A percentile compares a stretch with the other conserved stretches of the same genome.
Conservation (phyloP, 2,329 filamentous ascomycete species). For the Trichoderma afroharzianum region DNA sequence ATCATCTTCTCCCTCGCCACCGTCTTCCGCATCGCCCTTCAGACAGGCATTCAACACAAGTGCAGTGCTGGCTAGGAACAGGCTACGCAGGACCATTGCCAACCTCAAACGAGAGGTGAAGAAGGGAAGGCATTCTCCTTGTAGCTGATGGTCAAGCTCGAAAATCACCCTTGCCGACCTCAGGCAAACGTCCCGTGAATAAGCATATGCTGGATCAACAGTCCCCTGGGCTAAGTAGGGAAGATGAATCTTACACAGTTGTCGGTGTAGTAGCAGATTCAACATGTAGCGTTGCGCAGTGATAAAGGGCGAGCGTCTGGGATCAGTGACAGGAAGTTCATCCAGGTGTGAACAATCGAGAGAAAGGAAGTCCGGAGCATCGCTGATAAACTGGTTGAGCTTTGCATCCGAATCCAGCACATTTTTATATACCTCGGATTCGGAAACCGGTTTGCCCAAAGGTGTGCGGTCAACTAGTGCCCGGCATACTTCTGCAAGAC, state of each 20-base stretch:
- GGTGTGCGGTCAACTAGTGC: conserved; percentile 33
- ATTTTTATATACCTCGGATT: conserved; percentile 31
- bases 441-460: conserved; percentile 25
- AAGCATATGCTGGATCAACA: conserved; percentile 31
- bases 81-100: conserved; percentile 31
- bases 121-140: conserved; percentile 27
- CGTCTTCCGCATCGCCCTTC: conserved; percentile 23
- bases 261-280: conserved; percentile 32
- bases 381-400: conserved; percentile 27
- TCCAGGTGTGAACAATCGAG: conserved; percentile 22
- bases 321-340: conserved; percentile 24
- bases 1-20: conserved; percentile 25
- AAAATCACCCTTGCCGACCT: conserved; percentile 32
- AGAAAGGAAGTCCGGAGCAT: conserved; percentile 30
- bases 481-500: conserved; percentile 36
- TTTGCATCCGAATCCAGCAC: conserved; percentile 33
- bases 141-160: conserved; percentile 29
- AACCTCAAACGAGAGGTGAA: conserved; percentile 28
- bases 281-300: conserved; percentile 33
- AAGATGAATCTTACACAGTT: conserved; percentile 35
- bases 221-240: conserved; percentile 34
- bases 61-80: conserved; percentile 34
- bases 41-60: conserved; percentile 34
- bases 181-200: conserved; percentile 32
- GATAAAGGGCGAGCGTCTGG: conserved; percentile 24